A percentile compares a stretch with the other conserved stretches of the same genome.
Conservation (phyloP, 176 grass and related monocot species). For the Eleusine coracana region DNA sequence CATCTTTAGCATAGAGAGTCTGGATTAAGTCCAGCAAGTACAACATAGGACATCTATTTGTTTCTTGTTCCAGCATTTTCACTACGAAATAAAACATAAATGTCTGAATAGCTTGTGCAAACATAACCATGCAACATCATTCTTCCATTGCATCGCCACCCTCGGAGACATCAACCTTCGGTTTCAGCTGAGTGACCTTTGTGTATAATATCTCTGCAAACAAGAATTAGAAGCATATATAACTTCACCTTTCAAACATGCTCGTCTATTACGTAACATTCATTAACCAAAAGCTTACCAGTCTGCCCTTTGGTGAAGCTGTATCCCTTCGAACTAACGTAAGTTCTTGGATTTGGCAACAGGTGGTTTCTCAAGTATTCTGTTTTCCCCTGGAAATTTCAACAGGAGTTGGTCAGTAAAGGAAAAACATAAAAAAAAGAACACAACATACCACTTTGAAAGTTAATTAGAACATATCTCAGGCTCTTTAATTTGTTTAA, state of each 20-base stretch:
- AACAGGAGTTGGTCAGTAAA: neutral
- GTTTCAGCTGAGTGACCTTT: conserved; percentile 71
- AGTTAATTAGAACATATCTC: conserved; percentile 2
- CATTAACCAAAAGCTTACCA: conserved; percentile 34
- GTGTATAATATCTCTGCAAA: conserved; percentile 81
- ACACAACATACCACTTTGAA: neutral
- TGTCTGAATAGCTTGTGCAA: conserved; percentile 12
- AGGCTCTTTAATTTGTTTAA: neutral
- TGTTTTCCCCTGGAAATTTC: conserved; percentile 46
- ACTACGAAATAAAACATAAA: conserved; percentile 3
- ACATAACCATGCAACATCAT: conserved; percentile 41
- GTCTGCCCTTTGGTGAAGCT: conserved; percentile 64
- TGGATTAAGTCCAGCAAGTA: conserved; percentile 38
- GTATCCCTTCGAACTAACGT: conserved; percentile 69
- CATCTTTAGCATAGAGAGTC: neutral
- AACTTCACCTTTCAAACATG: neutral
- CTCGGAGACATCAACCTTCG: conserved; percentile 50
- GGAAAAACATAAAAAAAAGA: neutral
- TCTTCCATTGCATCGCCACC: conserved; percentile 89
- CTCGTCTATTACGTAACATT: neutral
- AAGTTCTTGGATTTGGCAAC: conserved; percentile 68
- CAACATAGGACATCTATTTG: conserved; percentile 30
- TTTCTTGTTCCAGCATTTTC: conserved; percentile 18
- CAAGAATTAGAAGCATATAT: neutral
- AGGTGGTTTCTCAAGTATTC: conserved; percentile 70